phyloP scores from a whole-genome alignment of 2,329 filamentous ascomycete species.

The Cladophialophora exuberans region DNA sequence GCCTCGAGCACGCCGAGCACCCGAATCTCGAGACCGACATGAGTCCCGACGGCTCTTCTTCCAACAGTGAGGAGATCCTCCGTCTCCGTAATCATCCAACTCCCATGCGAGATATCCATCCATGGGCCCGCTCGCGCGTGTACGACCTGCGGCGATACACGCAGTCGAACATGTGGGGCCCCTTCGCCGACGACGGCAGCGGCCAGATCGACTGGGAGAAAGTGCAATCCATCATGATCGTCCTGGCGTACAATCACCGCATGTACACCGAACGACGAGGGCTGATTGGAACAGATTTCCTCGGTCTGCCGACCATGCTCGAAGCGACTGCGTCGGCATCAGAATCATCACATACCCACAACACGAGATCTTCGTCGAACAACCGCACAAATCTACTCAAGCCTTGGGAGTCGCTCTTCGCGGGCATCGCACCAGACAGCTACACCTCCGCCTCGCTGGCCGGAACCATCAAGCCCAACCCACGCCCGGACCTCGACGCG shows the following conservation, averaged over 20 bases:
- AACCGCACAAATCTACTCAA: slow-evolving; percentile 26
- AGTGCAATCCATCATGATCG: slow-evolving; percentile 73
- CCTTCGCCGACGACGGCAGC: slow-evolving; percentile 67
- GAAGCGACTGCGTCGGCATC: not conserved
- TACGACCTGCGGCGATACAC: slow-evolving; percentile 76
- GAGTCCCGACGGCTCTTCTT: too few relatives aligned
- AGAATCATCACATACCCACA: slow-evolving; percentile 10
- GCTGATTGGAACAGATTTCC: not conserved
- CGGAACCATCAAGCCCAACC: slow-evolving; percentile 34
- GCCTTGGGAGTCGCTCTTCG: slow-evolving; percentile 33
- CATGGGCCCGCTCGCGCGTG: slow-evolving; percentile 68
- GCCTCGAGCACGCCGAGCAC: not conserved
- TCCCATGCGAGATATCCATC: slow-evolving; percentile 46
- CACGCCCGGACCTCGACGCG: slow-evolving; percentile 46
- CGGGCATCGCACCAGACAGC: slow-evolving; percentile 33
- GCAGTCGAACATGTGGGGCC: slow-evolving; percentile 66
- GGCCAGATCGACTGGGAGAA: slow-evolving; percentile 77
- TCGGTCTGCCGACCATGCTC: not conserved
- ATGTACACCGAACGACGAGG: slow-evolving; percentile 40
- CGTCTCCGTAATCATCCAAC: not conserved
- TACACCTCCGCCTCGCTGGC: slow-evolving; percentile 30
- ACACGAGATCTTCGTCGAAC: not conserved
- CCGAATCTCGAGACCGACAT: not conserved
- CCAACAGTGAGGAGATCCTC: not conserved
- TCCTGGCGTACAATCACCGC: slow-evolving; percentile 66